phyloP scores from a whole-genome alignment of 2,329 filamentous ascomycete genomes.

The Trichoderma sp. region DNA sequence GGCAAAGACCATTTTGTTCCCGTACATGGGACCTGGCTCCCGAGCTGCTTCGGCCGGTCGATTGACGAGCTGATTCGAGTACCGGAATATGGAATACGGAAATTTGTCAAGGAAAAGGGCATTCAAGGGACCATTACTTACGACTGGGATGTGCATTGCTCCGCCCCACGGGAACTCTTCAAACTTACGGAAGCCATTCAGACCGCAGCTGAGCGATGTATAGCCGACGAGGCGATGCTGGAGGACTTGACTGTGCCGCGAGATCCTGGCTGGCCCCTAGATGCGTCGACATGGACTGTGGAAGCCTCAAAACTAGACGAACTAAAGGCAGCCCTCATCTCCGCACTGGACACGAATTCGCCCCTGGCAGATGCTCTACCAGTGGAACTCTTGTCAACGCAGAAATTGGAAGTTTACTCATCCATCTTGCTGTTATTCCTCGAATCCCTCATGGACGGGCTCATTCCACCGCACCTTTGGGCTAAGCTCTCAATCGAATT shows the following conservation, averaged over 20 bases:
- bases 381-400: slow-evolving; percentile 61
- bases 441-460: slow-evolving; percentile 71
- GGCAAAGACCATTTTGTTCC: slow-evolving; percentile 93
- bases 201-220: slow-evolving; percentile 54
- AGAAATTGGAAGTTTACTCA: slow-evolving; percentile 73
- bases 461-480: slow-evolving; percentile 74
- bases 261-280: slow-evolving; percentile 63
- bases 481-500: slow-evolving; percentile 62
- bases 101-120: slow-evolving; percentile 42
- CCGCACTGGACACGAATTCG: slow-evolving; percentile 72
- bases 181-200: slow-evolving; percentile 80
- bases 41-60: slow-evolving; percentile 79
- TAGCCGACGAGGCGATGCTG: slow-evolving; percentile 65
- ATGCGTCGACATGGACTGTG: slow-evolving; percentile 41
- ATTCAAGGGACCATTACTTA: slow-evolving; percentile 55
- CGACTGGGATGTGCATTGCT: slow-evolving; percentile 65
- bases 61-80: slow-evolving; percentile 87
- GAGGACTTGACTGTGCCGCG: slow-evolving; percentile 53
- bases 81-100: slow-evolving; percentile 75
- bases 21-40: slow-evolving; percentile 74
- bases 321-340: slow-evolving; percentile 47
- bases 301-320: slow-evolving; percentile 28
- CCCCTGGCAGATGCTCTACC: slow-evolving; percentile 63
- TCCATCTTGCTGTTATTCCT: slow-evolving; percentile 76
- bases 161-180: slow-evolving; percentile 86